Evolutionary conservation across 371 early-diverging fungal genomes (phyloP).

Genomic region (Mortierella sp.): DNA sequence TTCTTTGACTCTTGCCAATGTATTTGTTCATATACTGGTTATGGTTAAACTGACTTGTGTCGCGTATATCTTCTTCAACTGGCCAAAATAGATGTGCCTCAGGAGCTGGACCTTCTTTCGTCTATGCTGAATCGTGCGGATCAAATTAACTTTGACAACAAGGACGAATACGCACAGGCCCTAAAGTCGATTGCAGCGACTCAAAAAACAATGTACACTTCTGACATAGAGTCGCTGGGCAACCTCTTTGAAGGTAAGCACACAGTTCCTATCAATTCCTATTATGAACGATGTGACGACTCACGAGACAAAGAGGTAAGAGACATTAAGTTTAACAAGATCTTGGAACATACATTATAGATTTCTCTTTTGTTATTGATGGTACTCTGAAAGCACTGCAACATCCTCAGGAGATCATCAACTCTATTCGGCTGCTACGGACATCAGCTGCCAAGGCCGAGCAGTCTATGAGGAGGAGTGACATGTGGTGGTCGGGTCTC

Average conservation of each 20-base stretch:
- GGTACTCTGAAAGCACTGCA: conserved; percentile 49
- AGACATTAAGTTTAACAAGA: neutral
- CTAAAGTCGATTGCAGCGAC: conserved; percentile 38
- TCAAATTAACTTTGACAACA: conserved; percentile 24
- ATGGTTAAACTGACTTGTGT: neutral
- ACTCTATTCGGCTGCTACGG: conserved; percentile 36
- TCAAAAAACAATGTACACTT: conserved; percentile 45
- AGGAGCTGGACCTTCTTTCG: conserved; percentile 36
- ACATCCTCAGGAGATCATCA: conserved; percentile 49
- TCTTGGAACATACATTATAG: conserved; percentile 3
- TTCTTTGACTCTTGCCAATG: neutral
- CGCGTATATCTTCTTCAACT: neutral
- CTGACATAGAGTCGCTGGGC: conserved; percentile 53
- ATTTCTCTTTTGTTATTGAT: conserved; percentile 58
- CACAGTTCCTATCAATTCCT: too few relatives aligned
- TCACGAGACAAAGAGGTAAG: neutral
- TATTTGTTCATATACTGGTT: neutral
- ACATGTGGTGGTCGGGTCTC: conserved; percentile 45
- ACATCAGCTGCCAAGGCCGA: conserved; percentile 24
- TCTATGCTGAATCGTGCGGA: conserved; percentile 26
- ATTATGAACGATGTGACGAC: neutral
- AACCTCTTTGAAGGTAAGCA: conserved; percentile 53
- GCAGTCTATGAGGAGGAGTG: conserved; percentile 39
- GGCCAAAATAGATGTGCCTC: conserved; percentile 31
- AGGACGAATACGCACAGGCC: conserved; percentile 23